These are phyloP conservation scores for Claviceps africana DNA, from an alignment of 2,329 filamentous ascomycete genomes.

Conservation along the genomic window DNA sequence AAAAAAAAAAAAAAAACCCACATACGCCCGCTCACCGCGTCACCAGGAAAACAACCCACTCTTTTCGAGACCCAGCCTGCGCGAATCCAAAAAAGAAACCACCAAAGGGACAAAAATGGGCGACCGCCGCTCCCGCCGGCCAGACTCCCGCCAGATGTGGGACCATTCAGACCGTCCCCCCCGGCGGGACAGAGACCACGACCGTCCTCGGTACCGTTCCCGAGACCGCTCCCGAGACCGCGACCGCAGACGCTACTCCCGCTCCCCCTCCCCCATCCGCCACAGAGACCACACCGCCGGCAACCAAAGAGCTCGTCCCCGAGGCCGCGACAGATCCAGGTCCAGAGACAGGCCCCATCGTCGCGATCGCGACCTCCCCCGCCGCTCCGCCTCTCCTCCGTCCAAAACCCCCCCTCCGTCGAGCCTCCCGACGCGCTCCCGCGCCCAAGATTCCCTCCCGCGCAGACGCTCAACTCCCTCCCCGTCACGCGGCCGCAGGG, in stretches of 20 bases:
- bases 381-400: conserved; percentile 24
- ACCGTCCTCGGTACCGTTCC: conserved; percentile 16
- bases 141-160: conserved; percentile 48
- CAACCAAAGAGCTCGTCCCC: conserved; percentile 3
- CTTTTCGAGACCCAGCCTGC: no score
- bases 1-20: neutral
- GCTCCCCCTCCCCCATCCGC: conserved; percentile 5
- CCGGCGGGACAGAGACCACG: conserved; percentile 15
- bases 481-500: conserved; percentile 1
- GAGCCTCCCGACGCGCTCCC: conserved; percentile 21
- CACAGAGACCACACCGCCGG: conserved; percentile 7
- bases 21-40: no score
- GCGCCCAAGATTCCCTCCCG: conserved; percentile 9
- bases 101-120: conserved; percentile 14
- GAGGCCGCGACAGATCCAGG: conserved; percentile 13
- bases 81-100: neutral
- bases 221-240: conserved; percentile 17
- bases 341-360: conserved; percentile 12
- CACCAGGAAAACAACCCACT: no score
- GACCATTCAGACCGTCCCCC: conserved; percentile 35
- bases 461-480: conserved; percentile 12
- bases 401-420: conserved; percentile 12
- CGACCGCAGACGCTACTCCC: conserved; percentile 18
- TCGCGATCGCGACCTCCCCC: conserved; percentile 15
- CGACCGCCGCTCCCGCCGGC: conserved; percentile 21